Conservation (phyloP, 2,329 filamentous ascomycete genomes). For the Pseudogymnoascus sp. region DNA sequence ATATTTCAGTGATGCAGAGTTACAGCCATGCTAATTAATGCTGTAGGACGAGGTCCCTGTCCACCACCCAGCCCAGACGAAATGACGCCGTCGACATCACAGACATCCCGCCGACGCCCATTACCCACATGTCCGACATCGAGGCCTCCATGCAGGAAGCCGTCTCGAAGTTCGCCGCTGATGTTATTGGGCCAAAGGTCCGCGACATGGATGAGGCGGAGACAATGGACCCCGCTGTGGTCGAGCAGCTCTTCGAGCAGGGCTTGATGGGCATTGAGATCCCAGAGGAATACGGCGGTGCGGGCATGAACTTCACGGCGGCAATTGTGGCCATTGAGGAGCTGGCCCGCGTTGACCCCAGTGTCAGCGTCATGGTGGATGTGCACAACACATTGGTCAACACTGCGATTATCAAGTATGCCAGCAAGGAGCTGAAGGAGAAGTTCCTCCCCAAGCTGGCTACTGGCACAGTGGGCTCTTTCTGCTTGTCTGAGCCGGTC, state of each 20-base stretch:
- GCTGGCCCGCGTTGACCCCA: constrained; percentile 86
- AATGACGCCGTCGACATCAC: constrained; percentile 55
- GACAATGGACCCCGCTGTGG: constrained; percentile 77
- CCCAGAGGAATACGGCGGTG: constrained; percentile 90
- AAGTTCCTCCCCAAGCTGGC: constrained; percentile 85
- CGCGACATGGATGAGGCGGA: constrained; percentile 98
- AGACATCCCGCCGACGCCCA: constrained; percentile 80
- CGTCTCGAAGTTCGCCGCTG: constrained; percentile 83
- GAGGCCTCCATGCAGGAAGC: constrained; percentile 84
- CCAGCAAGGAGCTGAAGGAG: constrained; percentile 67
- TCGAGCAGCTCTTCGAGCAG: constrained; percentile 94
- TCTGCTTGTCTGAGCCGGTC: constrained; percentile 86
- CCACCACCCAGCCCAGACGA: constrained; percentile 49
- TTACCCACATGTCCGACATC: constrained; percentile 84
- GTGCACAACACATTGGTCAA: constrained; percentile 98
- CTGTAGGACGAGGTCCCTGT: constrained; percentile 46
- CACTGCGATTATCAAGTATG: constrained; percentile 83
- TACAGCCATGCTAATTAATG: constrained; percentile 1
- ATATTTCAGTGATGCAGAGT: neutral
- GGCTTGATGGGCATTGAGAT: constrained; percentile 97
- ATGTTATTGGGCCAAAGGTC: constrained; percentile 81
- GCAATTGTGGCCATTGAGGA: constrained; percentile 97
- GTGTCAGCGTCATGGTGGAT: constrained; percentile 89
- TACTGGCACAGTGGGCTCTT: constrained; percentile 81
- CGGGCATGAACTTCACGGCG: constrained; percentile 97